Base-by-base conservation (phyloP, 441 rosid genomes). In the Gossypium davidsonii region DNA sequence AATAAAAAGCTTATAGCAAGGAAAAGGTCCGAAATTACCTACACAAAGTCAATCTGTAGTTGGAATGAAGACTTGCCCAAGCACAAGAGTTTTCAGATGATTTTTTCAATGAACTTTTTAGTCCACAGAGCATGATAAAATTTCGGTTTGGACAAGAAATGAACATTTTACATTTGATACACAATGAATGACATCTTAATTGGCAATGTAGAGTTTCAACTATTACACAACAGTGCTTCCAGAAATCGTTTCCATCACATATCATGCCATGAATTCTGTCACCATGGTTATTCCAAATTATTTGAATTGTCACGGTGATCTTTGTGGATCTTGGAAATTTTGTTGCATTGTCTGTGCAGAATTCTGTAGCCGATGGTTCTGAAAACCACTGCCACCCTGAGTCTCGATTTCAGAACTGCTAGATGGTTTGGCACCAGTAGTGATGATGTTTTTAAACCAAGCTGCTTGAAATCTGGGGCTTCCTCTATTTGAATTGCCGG, bases 361-460 rank as follows among this genome's bases (percentile, higher is more conserved):
- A 26, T 67, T 79, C 67, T 70, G 85, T 34, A 46, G 75, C 37
- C 3, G 76, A 67, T 39, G 83, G 55, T 71, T 78, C 71, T 25
- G 75, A 67, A 31, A 67, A 6, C 64, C 75, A 61, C 25, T 79
- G 34, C 79, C 83, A 14, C 61, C 81, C 62, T 72, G 83, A 74
- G 70, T 63, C 67, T 82, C 86, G 0, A 70, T 70, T 20, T 86
- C 93, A 20, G 87, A 73, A 74, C 94, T 85, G 49, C 83, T 82
- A 37, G 98, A 91, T 52, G 98, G 97, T 80, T 87, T 93, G 34
- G 89, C 88, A 10, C 98, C 97, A 12, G 81, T 71, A 7, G 87
- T 73, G 9, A 96, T 71, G 37, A 90, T 75, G 79, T 90, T 93
- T 79, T 89, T 96, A 76, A 96, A 88, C 98, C 98, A 93, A 46